Evolutionary conservation across 306 rosid genomes (phyloP).

Genomic region (Ochetophila trinervis): DNA sequence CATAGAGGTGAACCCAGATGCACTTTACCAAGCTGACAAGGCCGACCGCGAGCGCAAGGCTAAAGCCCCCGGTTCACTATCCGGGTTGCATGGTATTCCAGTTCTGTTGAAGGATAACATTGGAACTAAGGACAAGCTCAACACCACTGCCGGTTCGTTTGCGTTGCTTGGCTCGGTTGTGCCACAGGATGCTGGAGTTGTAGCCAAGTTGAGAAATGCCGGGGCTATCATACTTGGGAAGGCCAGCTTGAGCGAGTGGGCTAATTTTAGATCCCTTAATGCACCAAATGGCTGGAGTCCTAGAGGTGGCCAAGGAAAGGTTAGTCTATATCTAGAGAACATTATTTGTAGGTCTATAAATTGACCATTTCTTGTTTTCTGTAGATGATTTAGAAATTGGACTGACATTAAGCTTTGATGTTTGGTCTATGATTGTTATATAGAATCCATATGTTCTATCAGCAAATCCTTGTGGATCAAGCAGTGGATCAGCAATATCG

Average conservation of each 20-base stretch:
- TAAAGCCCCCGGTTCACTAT: background rate
- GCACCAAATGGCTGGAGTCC: constrained; percentile 45
- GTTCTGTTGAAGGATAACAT: constrained; percentile 57
- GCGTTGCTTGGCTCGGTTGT: constrained; percentile 46
- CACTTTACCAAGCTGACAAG: constrained; percentile 38
- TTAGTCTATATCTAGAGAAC: constrained; percentile 16
- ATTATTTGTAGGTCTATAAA: too few species aligned
- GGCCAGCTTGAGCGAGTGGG: constrained; percentile 58
- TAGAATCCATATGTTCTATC: constrained; percentile 40
- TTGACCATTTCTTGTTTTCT: background rate
- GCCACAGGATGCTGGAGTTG: constrained; percentile 52
- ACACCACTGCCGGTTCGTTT: constrained; percentile 55
- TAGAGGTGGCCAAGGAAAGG: constrained; percentile 59
- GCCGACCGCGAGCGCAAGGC: constrained; percentile 42
- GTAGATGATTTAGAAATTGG: background rate
- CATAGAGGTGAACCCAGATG: constrained; percentile 59
- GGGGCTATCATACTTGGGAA: constrained; percentile 58
- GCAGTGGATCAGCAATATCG: constrained; percentile 54
- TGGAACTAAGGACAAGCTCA: constrained; percentile 58
- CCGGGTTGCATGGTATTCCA: constrained; percentile 54
- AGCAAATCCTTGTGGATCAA: constrained; percentile 50
- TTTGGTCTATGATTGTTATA: background rate
- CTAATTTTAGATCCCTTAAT: constrained; percentile 27
- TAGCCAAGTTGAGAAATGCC: constrained; percentile 38
- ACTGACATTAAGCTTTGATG: background rate